Evolutionary conservation across 106 monocot species (phyloP), one percentile per base, ranked within the genome.

Genomic region (Amphibolis antarctica): DNA sequence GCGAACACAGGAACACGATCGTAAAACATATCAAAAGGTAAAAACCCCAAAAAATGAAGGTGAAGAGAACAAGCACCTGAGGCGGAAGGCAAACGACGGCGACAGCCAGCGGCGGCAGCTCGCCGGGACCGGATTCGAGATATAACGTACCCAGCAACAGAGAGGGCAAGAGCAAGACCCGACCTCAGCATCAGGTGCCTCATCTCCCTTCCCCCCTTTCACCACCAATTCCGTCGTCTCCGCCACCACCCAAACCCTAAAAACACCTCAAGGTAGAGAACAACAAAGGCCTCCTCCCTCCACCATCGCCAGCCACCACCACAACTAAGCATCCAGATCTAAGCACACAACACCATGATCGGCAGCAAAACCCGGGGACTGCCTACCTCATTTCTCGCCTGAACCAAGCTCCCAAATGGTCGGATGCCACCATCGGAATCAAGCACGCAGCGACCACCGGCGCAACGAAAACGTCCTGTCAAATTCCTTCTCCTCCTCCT

Each of bases 111-210:
- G 3, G 2, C 19, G 27, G 48, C 30, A 29, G 29, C 18, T 48
- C 52, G 65, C 20, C 23, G 63, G 20, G 28, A 22, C 9, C 48
- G 29, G 29, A 59, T 27, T 19, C 59, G 46, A n/a, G 56, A 66
- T 49, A 28, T 66, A 5, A 73, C 19, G 20, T 59, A 73, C 27
- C 73, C 73, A 20, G 67, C 60, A 50, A 74, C 10, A 12, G 74
- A 67, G 5, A 74, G 24, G 6, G 67, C 60, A 22, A 67, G 25
- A 42, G 74, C 53, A 30, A 62, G 19, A 18, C 74, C 74, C 5
- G 59, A 26, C 42, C 44, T 74, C 12, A 74, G 19, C 12, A 67
- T 26, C 18, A 67, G 53, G 21, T 49, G 50, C 51, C 67, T 74
- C 60, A 67, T 60, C 60, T 50, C 52, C 27, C 59, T 66, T 42